Evolutionary conservation across 345 rosid species (phyloP).

Genomic region (Eucalyptus curtisii): DNA sequence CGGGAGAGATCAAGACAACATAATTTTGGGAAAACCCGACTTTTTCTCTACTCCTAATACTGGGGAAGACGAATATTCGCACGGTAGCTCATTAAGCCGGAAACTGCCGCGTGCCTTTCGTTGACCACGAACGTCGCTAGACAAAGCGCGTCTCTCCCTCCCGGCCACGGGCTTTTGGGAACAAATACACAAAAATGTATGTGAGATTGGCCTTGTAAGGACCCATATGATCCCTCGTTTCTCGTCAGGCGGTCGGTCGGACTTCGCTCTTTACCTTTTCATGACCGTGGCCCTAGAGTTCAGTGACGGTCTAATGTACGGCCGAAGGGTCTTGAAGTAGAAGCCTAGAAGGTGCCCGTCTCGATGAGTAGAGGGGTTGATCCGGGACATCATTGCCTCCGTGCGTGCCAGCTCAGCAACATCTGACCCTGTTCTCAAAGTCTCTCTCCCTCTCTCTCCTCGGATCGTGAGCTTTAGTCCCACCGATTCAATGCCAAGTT

Average conservation of each 20-base stretch:
- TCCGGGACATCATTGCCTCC: neutral
- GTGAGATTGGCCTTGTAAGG: neutral
- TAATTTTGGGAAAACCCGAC: neutral
- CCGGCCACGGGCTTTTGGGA: neutral
- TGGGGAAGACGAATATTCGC: neutral
- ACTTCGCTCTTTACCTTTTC: neutral
- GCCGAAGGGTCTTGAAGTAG: neutral
- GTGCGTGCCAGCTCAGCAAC: neutral
- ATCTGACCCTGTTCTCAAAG: neutral
- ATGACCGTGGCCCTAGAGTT: neutral
- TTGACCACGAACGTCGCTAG: neutral
- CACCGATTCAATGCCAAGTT: neutral
- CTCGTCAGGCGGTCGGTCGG: neutral
- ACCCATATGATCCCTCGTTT: neutral
- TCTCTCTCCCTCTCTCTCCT: neutral
- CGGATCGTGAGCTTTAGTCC: neutral
- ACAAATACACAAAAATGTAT: neutral
- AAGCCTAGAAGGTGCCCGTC: neutral
- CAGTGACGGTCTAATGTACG: neutral
- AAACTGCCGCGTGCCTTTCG: neutral
- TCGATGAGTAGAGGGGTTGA: neutral
- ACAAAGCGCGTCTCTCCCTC: neutral
- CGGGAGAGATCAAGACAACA: neutral
- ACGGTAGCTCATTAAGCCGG: neutral
- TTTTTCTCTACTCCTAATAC: neutral